A percentile compares a stretch with the other conserved stretches of the same genome.
These are phyloP conservation scores for Macrocybe gigantea DNA, from an alignment of 768 basidiomycete species.

Conservation along the genomic window DNA sequence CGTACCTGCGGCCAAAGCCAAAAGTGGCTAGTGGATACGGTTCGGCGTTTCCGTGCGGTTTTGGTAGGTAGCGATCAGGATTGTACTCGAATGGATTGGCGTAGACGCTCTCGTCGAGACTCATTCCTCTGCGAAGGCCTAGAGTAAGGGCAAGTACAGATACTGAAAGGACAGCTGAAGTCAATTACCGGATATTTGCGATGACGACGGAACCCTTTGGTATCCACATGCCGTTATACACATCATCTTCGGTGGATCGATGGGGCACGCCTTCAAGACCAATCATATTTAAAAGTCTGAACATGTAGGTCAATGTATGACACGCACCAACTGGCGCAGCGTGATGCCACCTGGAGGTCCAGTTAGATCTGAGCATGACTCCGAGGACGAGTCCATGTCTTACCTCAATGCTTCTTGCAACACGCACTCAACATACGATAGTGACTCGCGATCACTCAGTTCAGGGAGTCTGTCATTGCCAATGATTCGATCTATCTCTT, in stretches of 20 bases:
- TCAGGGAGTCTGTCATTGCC: conserved; percentile 12
- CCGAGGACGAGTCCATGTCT: neutral
- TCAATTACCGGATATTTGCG: conserved; percentile 16
- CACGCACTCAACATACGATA: conserved; percentile 11
- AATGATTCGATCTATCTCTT: conserved; percentile 11
- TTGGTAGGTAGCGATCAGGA: conserved; percentile 19
- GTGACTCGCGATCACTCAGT: conserved; percentile 9
- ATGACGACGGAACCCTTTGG: conserved; percentile 24
- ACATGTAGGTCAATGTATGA: neutral
- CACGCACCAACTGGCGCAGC: conserved; percentile 1
- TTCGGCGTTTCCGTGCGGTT: conserved; percentile 15
- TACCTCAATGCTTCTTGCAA: conserved; percentile 9
- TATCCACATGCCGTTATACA: conserved; percentile 30
- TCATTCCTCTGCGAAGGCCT: conserved; percentile 15
- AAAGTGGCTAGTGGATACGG: conserved; percentile 16
- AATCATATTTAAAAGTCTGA: conserved; percentile 10
- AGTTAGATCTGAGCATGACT: neutral
- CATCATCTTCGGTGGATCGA: conserved; percentile 19
- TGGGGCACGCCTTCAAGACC: conserved; percentile 18
- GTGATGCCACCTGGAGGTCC: conserved; percentile 10
- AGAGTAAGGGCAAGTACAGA: neutral
- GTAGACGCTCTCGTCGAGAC: conserved; percentile 18
- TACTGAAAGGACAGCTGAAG: neutral
- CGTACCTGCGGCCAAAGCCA: conserved; percentile 23
- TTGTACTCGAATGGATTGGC: conserved; percentile 17